Evolutionary conservation across 2,329 filamentous ascomycete species (phyloP), one percentile per base, ranked within the genome.

Genomic region (Alternaria novae-zelandiae): DNA sequence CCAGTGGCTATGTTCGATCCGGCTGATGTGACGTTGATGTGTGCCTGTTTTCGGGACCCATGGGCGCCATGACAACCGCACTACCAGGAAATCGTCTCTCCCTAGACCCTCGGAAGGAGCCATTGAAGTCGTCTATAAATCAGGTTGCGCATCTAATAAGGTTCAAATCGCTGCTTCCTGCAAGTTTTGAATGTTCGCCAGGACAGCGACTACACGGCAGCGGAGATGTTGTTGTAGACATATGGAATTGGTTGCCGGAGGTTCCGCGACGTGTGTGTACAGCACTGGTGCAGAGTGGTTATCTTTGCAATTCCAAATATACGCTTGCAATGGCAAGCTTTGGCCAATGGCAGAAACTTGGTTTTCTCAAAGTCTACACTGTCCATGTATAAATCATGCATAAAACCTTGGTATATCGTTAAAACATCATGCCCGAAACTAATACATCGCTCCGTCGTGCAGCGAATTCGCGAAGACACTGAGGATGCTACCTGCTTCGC

Each of bases 401-500:
- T 53, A 53, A 53, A 13, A 5, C 28, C 2, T 23, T 53, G 20
- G 36, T 28, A 15, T 28, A 54, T 54, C 21, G n/a, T 44, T 6
- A 4, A 44, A 44, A 20, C 44, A 56, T 25, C 20, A 2, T 20
- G 17, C 28, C 58, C 15, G 59, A 23, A 65, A 68, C 11, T 66
- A 64, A 57, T 67, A 63, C 30, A 54, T 25, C 41, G 59, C 56
- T 23, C 63, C 66, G 28, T 65, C 66, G n/a, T 71, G 69, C 10
- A 76, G 30, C 50, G 76, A 72, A 15, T 70, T 66, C 4, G 73
- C 70, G 4, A 79, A 61, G 9, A 75, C 70, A 47, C 71, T 73
- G 30, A 80, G 67, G 9, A 80, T 73, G 43, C 68, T 74, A 4
- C 75, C 75, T 32, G 76, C 77, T 51, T 78, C 75, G 57, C 75